phyloP scores from a whole-genome alignment of 805 yeast species.

The Starmerella etchellsii region DNA sequence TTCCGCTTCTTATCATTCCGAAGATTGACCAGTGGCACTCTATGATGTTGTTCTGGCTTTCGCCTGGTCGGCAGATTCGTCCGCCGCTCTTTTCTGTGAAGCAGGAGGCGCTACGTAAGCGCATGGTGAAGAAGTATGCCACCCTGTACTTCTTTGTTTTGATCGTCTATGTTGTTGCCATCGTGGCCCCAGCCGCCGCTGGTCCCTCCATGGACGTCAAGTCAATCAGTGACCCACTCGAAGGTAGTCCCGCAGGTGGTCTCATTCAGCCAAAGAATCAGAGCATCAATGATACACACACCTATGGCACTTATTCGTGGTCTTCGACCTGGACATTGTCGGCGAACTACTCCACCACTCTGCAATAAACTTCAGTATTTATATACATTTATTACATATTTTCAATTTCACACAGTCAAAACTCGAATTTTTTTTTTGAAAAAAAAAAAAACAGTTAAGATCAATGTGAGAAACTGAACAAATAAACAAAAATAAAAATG shows the following conservation, averaged over 20 bases:
- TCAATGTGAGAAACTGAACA: not conserved
- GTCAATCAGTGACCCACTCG: conserved; percentile 17
- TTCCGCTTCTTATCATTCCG: conserved; percentile 78
- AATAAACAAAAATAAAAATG: no score
- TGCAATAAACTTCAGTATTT: not conserved
- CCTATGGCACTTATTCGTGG: conserved; percentile 29
- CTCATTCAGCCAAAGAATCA: conserved; percentile 81
- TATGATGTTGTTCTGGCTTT: conserved; percentile 95
- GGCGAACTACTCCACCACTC: conserved; percentile 10
- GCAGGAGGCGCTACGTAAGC: conserved; percentile 89
- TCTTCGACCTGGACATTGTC: conserved; percentile 37
- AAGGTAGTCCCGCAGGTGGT: conserved; percentile 34
- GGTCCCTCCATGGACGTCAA: conserved; percentile 38
- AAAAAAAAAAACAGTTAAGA: not conserved
- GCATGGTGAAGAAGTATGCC: conserved; percentile 93
- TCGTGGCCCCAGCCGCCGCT: conserved; percentile 88
- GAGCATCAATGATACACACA: conserved; percentile 64
- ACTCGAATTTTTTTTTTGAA: not conserved
- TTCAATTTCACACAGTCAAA: not conserved
- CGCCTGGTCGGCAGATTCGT: conserved; percentile 91
- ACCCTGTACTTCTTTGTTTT: conserved; percentile 62
- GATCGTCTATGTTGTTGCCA: conserved; percentile 55
- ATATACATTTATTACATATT: conserved; percentile 1
- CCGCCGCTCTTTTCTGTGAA: conserved; percentile 95
- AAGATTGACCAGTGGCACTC: conserved; percentile 95